These are phyloP conservation scores for Phytophthora europaea DNA, from an alignment of 352 stramenopile species.

Conservation along the genomic window DNA sequence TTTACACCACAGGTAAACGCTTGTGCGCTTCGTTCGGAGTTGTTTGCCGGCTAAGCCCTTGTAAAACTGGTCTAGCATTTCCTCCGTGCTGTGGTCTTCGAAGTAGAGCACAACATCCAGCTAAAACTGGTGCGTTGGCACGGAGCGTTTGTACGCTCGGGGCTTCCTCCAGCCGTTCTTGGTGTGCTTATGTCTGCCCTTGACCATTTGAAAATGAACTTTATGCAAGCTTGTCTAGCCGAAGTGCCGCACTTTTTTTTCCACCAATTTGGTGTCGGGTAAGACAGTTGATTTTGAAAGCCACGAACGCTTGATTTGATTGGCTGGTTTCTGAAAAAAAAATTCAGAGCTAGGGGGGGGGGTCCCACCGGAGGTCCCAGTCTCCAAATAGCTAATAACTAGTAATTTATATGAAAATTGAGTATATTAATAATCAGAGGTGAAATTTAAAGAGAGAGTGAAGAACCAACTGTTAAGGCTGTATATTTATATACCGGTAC, in stretches of 20 bases:
- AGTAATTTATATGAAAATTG: too few relatives aligned
- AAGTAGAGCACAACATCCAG: not conserved
- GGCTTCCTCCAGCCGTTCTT: not conserved
- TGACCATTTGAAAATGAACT: not conserved
- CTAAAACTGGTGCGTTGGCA: not conserved
- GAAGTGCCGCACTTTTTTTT: constrained; percentile 2
- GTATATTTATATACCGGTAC: too few relatives aligned
- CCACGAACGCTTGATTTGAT: too few relatives aligned
- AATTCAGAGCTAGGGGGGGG: too few relatives aligned
- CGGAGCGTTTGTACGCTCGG: not conserved
- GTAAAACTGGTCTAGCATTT: not conserved
- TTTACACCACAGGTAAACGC: not conserved
- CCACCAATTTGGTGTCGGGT: constrained; percentile 5
- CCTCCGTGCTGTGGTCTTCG: not conserved
- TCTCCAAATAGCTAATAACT: too few relatives aligned
- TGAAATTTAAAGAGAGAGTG: too few relatives aligned
- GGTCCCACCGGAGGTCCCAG: too few relatives aligned
- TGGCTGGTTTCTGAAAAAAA: too few relatives aligned
- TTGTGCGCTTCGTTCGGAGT: not conserved
- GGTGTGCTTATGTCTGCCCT: not conserved
- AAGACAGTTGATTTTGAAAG: not conserved
- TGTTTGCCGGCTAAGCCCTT: not conserved
- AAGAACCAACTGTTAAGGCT: too few relatives aligned
- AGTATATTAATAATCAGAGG: too few relatives aligned
- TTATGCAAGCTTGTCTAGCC: not conserved